phyloP scores from a whole-genome alignment of 176 grass and related monocot species.

The Alopecurus myosuroides region DNA sequence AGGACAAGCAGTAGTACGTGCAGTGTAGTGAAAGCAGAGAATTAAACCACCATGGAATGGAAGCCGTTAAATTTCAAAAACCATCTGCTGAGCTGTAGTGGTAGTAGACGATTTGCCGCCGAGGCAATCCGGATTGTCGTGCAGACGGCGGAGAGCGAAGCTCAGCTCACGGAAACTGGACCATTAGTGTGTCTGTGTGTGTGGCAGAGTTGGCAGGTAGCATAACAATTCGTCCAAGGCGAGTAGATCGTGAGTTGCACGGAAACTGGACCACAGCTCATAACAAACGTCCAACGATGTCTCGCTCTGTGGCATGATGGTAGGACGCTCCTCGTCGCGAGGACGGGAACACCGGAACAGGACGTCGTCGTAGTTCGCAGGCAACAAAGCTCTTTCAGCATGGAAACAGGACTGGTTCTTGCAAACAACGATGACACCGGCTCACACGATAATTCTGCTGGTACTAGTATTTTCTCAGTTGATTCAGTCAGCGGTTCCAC shows the following conservation, averaged over 20 bases:
- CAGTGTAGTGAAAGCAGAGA: background rate
- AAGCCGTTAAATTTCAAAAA: background rate
- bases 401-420: background rate
- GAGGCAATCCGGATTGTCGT: background rate
- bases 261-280: background rate
- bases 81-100: background rate
- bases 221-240: background rate
- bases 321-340: background rate
- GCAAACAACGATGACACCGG: background rate
- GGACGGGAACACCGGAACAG: background rate
- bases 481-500: background rate
- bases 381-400: background rate
- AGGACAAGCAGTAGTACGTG: background rate
- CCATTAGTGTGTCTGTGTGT: no score
- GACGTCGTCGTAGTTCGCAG: background rate
- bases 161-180: no score
- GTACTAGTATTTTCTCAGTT: background rate
- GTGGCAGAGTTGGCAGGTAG: background rate
- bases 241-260: background rate
- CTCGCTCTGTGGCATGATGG: background rate
- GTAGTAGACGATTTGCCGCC: background rate
- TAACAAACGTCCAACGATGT: background rate
- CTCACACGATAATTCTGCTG: no score
- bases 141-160: background rate
- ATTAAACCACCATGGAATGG: background rate